Evolutionary conservation across 2,329 filamentous ascomycete species (phyloP).

Genomic region (Calonectria pseudoturangicola): DNA sequence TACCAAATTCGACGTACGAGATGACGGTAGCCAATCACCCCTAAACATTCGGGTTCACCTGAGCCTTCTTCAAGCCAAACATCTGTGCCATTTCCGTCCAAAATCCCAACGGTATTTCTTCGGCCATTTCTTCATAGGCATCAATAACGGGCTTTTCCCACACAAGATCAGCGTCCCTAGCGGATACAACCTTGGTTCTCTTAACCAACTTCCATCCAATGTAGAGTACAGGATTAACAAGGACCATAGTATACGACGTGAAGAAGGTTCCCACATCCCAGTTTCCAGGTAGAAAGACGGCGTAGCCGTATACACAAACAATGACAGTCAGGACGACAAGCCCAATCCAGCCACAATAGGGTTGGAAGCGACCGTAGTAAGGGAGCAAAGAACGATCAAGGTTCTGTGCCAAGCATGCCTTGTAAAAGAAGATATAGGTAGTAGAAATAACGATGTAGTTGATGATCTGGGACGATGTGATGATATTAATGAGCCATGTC

Average conservation of each 20-base stretch:
- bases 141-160: constrained; percentile 56
- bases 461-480: constrained; percentile 66
- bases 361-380: constrained; percentile 64
- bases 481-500: constrained; percentile 66
- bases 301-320: constrained; percentile 66
- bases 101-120: not conserved
- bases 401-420: constrained; percentile 68
- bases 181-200: constrained; percentile 68
- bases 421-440: constrained; percentile 74
- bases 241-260: constrained; percentile 68
- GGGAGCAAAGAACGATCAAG: constrained; percentile 64
- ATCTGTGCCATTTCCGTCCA: constrained; percentile 1
- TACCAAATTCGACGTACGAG: too few species aligned
- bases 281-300: constrained; percentile 68
- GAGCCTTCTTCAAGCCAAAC: constrained; percentile 2
- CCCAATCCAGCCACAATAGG: constrained; percentile 11
- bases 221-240: constrained; percentile 67
- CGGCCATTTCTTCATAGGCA: not conserved
- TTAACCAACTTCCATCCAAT: constrained; percentile 75
- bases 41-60: not conserved
- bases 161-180: constrained; percentile 70
- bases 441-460: constrained; percentile 71
- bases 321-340: not conserved
- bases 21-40: not conserved
- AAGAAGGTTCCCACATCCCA: constrained; percentile 58